These are phyloP conservation scores for Neurospora sp. DNA, from an alignment of 495 filamentous ascomycete species.

Conservation along the genomic window DNA sequence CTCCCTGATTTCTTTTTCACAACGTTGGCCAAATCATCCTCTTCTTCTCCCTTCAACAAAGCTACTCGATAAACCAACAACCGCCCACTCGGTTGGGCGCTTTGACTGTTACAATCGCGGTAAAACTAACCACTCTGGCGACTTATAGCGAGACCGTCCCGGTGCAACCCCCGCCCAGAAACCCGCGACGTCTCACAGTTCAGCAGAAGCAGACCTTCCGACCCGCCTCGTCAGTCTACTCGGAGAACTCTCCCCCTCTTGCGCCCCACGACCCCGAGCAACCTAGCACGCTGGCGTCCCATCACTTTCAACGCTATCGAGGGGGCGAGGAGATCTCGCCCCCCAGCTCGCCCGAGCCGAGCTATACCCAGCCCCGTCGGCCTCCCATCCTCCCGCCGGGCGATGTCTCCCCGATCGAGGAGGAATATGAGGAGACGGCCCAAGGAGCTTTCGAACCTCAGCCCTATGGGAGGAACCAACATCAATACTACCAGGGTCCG, in stretches of 20 bases:
- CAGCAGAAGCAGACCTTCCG: slow-evolving; percentile 24
- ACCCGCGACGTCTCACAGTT: slow-evolving; percentile 20
- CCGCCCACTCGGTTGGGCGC: background rate
- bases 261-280: slow-evolving; percentile 22
- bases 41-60: background rate
- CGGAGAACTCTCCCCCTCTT: slow-evolving; percentile 19
- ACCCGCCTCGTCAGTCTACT: slow-evolving; percentile 33
- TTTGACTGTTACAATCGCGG: background rate
- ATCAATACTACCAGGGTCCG: background rate
- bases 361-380: slow-evolving; percentile 11
- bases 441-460: background rate
- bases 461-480: background rate
- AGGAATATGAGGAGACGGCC: slow-evolving; percentile 16
- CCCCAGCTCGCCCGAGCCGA: slow-evolving; percentile 38
- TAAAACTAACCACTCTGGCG: background rate
- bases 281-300: slow-evolving; percentile 19
- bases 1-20: background rate
- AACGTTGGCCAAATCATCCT: background rate
- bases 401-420: slow-evolving; percentile 46
- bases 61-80: background rate
- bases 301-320: slow-evolving; percentile 19
- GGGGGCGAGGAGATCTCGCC: slow-evolving; percentile 34
- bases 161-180: slow-evolving; percentile 24
- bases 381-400: slow-evolving; percentile 3
- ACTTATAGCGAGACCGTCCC: slow-evolving; percentile 21